A percentile compares a stretch with the other conserved stretches of the same genome.
Conservation (phyloP, 352 stramenopile genomes). For the Phytophthora capsici region DNA sequence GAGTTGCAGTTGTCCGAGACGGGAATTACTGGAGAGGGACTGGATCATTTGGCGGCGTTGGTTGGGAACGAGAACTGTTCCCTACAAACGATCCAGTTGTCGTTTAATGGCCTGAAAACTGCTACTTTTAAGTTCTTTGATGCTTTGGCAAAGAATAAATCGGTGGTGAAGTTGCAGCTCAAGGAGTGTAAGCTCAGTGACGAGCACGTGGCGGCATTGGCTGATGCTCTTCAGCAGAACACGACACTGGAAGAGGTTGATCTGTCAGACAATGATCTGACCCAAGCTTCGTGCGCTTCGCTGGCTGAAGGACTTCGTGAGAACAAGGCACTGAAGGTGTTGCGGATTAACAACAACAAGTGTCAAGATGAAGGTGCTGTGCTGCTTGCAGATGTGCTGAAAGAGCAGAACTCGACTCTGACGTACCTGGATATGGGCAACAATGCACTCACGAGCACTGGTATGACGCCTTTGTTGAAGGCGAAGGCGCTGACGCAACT, state of each 20-base stretch:
- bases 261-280: conserved; percentile 75
- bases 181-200: conserved; percentile 73
- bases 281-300: conserved; percentile 32
- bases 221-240: conserved; percentile 55
- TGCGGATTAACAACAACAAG: conserved; percentile 72
- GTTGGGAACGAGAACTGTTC: conserved; percentile 52
- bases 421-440: conserved; percentile 73
- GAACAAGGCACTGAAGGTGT: conserved; percentile 53
- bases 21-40: conserved; percentile 48
- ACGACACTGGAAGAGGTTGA: conserved; percentile 61
- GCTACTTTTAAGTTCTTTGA: conserved; percentile 60
- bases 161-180: conserved; percentile 66
- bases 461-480: conserved; percentile 56
- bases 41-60: conserved; percentile 54
- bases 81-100: conserved; percentile 68
- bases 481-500: conserved; percentile 57
- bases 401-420: conserved; percentile 46
- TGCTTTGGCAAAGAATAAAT: conserved; percentile 62
- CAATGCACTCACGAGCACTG: conserved; percentile 58
- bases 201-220: conserved; percentile 45
- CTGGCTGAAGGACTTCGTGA: conserved; percentile 50
- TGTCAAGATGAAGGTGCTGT: conserved; percentile 56
- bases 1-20: conserved; percentile 59
- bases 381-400: conserved; percentile 44
- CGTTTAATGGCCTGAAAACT: conserved; percentile 64